Base-by-base conservation (phyloP, 2,329 filamentous ascomycete genomes). In the Parafenestella ontariensis region DNA sequence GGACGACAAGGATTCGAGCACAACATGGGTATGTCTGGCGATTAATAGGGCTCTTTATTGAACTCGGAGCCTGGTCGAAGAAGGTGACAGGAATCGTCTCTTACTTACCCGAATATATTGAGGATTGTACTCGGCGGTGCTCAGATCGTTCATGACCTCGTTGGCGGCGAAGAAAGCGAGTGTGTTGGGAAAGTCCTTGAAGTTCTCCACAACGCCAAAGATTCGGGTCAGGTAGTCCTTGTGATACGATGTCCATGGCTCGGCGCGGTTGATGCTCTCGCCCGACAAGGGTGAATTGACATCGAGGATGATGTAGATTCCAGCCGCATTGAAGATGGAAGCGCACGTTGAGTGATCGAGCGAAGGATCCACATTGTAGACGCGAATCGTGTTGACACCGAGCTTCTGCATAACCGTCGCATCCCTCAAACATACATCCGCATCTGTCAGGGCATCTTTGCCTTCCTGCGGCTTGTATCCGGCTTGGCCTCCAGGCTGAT, bases 81-180 rank as follows among this genome's bases (percentile, higher is more conserved):
- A 37, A 17, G 18, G n/a, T 3, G n/a, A 18, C 34, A 4, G 8
- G 11, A 24, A 23, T 24, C 7, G 21, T 15, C 9, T 34, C 31
- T 34, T 23, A 23, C 77, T 61, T 70, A 82, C 80, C 50, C 83
- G 76, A 58, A 88, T 82, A 71, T 88, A 87, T 40, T 79, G 80
- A 15, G 86, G 86, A 46, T 83, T 84, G 46, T 76, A 68, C 59
- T 82, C 69, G 26, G 78, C 77, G 43, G 81, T 85, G 10, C 57
- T 51, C 31, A 85, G 70, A 67, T 88, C 82, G 65, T 88, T 87
- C 77, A 89, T 88, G 45, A 89, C 83, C 72, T 89, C 87, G 68
- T 90, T 89, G 31, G 85, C 87, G 24, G 84, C 80, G 71, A 90
- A 88, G 79, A 89, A 89, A 34, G 82, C 87, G 23, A 89, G 78